A percentile compares a stretch with the other conserved stretches of the same genome.
phyloP scores from a whole-genome alignment of 345 rosid genomes.

The Balakata baccata region DNA sequence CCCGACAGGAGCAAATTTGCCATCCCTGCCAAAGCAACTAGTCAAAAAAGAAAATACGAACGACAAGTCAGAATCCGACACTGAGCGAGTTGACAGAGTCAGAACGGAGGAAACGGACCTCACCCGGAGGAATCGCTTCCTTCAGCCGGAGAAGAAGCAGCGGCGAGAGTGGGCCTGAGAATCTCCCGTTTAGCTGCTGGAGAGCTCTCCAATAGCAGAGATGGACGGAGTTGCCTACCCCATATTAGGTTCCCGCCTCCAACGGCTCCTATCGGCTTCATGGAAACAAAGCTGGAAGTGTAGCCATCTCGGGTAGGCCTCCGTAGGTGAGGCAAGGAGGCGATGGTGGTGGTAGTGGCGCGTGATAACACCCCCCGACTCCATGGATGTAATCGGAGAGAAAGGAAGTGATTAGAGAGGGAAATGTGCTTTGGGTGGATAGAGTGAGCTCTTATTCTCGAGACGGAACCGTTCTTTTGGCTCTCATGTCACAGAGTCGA shows the following conservation, averaged over 20 bases:
- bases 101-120: slow-evolving; percentile 75
- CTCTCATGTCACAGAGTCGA: slow-evolving; percentile 1
- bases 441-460: slow-evolving; percentile 22
- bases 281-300: slow-evolving; percentile 28
- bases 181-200: slow-evolving; percentile 37
- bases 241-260: slow-evolving; percentile 71
- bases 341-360: slow-evolving; percentile 46
- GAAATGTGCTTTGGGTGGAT: slow-evolving; percentile 15
- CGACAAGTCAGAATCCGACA: slow-evolving; percentile 32
- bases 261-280: slow-evolving; percentile 49
- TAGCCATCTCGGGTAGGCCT: slow-evolving; percentile 31
- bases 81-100: slow-evolving; percentile 24
- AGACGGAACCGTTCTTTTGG: slow-evolving; percentile 9
- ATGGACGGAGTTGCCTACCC: slow-evolving; percentile 82
- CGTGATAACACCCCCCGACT: slow-evolving; percentile 77
- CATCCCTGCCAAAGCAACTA: slow-evolving; percentile 48
- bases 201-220: slow-evolving; percentile 52
- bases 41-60: slow-evolving; percentile 15
- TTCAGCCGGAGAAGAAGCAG: slow-evolving; percentile 68
- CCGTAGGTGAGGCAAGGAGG: slow-evolving; percentile 41
- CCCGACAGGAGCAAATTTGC: slow-evolving; percentile 53
- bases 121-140: slow-evolving; percentile 96
- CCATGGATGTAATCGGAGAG: slow-evolving; percentile 41
- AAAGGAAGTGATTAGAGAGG: slow-evolving; percentile 9
- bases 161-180: slow-evolving; percentile 51